Evolutionary conservation across 441 rosid species (phyloP).

Genomic region (Flueggea neowawraea): DNA sequence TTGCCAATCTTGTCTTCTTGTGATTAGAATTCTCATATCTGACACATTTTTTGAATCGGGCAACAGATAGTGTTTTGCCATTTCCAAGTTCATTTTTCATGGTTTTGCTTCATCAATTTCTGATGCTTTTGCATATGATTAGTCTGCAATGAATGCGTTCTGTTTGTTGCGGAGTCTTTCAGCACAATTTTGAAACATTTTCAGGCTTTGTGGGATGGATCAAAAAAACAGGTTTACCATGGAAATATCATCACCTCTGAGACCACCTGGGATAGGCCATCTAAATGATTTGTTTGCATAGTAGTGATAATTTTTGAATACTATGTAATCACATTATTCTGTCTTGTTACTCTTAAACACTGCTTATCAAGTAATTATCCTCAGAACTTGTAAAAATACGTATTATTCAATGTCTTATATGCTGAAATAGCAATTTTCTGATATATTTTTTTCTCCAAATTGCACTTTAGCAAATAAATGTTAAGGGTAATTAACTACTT

Average conservation of each 20-base stretch:
- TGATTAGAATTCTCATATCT: background rate
- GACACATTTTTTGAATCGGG: background rate
- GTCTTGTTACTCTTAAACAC: no score
- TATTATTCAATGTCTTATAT: no score
- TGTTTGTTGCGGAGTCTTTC: background rate
- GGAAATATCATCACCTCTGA: constrained; percentile 54
- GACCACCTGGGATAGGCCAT: constrained; percentile 60
- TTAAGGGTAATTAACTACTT: no score
- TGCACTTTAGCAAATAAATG: no score
- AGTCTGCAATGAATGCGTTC: background rate
- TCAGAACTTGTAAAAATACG: no score
- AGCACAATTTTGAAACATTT: background rate
- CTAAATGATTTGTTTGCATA: constrained; percentile 16
- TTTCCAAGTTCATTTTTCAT: no score
- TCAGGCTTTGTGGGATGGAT: constrained; percentile 63
- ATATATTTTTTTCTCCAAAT: no score
- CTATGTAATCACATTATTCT: no score
- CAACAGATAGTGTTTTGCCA: no score
- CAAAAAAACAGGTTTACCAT: constrained; percentile 55
- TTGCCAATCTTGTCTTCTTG: background rate
- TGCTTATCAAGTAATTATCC: no score
- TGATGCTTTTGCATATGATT: background rate
- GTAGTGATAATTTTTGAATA: no score
- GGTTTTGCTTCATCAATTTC: background rate
- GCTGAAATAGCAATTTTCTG: no score